These are phyloP conservation scores for Blastocrithidia nonstop DNA, from an alignment of 208 protist genomes.

Conservation along the genomic window DNA sequence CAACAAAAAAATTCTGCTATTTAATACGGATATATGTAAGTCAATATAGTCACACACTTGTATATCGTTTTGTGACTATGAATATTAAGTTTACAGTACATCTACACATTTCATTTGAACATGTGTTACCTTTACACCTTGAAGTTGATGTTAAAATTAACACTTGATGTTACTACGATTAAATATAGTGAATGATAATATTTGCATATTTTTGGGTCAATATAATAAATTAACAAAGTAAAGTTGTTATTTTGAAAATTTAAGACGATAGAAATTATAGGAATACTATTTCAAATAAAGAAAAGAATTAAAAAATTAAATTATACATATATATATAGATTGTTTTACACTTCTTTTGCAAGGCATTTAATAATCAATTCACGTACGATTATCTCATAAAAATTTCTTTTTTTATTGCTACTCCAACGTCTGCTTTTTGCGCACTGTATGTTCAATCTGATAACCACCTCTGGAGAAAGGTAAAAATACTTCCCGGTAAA, in stretches of 20 bases:
- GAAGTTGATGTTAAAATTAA: not conserved
- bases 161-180: not conserved
- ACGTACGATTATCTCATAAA: not conserved
- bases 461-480: conserved; percentile 53
- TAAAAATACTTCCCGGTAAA: conserved; percentile 18
- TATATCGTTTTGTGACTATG: no score
- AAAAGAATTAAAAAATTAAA: not conserved
- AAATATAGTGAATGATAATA: not conserved
- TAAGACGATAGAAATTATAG: no score
- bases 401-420: no score
- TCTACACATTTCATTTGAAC: no score
- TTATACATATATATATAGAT: not conserved
- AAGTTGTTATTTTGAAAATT: no score
- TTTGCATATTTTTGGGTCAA: not conserved
- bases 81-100: no score
- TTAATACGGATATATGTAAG: no score
- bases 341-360: not conserved
- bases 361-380: not conserved
- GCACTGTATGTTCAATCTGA: conserved; percentile 74
- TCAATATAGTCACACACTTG: no score
- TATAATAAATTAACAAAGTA: no score
- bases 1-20: no score
- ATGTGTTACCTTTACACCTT: not conserved
- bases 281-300: no score
- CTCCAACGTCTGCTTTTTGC: no score